A percentile compares a stretch with the other conserved stretches of the same genome.
Conservation (phyloP, 345 rosid species). For the Salix koriyanagi region DNA sequence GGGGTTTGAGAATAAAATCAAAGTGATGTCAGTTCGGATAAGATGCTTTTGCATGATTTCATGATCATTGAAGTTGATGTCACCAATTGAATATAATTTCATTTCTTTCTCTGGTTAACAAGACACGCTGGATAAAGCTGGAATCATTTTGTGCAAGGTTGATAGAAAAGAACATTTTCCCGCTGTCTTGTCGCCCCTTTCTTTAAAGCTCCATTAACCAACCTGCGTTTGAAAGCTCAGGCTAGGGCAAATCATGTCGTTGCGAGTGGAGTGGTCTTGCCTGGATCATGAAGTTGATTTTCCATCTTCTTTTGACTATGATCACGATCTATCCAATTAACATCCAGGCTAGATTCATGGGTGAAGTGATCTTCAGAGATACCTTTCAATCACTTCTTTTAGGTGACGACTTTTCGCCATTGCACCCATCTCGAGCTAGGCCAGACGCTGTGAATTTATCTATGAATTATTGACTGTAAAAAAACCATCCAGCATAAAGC, state of each 20-base stretch:
- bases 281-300: not conserved
- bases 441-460: too few species aligned
- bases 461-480: too few species aligned
- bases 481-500: constrained; percentile 8
- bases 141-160: not conserved
- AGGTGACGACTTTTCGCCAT: too few species aligned
- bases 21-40: not conserved
- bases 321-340: too few species aligned
- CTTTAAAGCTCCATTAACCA: not conserved
- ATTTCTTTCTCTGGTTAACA: not conserved
- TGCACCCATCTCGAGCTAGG: too few species aligned
- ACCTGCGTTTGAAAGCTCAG: not conserved
- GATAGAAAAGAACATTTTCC: not conserved
- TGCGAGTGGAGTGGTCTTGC: too few species aligned
- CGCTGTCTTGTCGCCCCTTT: not conserved
- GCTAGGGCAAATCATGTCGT: not conserved
- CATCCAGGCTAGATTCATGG: too few species aligned
- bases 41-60: constrained; percentile 7
- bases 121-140: not conserved
- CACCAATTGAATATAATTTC: not conserved
- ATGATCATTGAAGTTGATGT: not conserved
- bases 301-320: not conserved
- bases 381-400: too few species aligned
- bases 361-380: too few species aligned
- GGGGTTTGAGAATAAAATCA: not conserved